These are phyloP conservation scores for Fusarium fracticaudum DNA, from an alignment of 2,329 filamentous ascomycete genomes.

Conservation along the genomic window DNA sequence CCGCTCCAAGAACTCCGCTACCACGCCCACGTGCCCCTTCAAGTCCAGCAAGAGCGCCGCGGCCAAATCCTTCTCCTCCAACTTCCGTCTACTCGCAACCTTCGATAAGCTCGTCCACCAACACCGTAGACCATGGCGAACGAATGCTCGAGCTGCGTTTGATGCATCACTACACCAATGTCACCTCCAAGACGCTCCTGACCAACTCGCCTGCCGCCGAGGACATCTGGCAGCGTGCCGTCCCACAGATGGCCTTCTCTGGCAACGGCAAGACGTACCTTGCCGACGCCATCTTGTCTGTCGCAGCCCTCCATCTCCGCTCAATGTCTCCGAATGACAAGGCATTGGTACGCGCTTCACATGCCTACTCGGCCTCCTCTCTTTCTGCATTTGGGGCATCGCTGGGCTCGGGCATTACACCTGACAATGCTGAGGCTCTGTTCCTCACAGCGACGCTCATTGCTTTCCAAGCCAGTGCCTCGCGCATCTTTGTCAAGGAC, in stretches of 20 bases:
- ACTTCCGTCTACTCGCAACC: conserved; percentile 49
- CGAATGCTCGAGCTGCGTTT: conserved; percentile 69
- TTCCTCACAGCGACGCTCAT: conserved; percentile 72
- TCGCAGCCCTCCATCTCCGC: conserved; percentile 71
- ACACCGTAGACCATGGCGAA: conserved; percentile 51
- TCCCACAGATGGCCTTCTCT: conserved; percentile 69
- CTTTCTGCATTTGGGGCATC: conserved; percentile 68
- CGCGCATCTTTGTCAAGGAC: conserved; percentile 69
- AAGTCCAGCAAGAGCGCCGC: conserved; percentile 28
- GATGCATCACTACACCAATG: conserved; percentile 71
- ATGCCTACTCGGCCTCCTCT: conserved; percentile 72
- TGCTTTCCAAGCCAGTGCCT: conserved; percentile 72
- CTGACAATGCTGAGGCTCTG: conserved; percentile 68
- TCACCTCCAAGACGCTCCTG: conserved; percentile 68
- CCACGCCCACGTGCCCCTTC: conserved; percentile 37
- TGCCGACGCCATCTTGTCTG: conserved; percentile 70
- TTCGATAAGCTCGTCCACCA: conserved; percentile 40
- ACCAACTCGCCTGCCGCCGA: conserved; percentile 61
- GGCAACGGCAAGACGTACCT: conserved; percentile 66
- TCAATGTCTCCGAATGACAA: conserved; percentile 66
- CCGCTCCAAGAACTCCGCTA: conserved; percentile 38
- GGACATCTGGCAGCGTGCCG: conserved; percentile 67
- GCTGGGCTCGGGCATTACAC: conserved; percentile 65
- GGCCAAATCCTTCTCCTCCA: conserved; percentile 40
- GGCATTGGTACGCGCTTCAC: conserved; percentile 68